Evolutionary conservation across 768 basidiomycete genomes (phyloP).

Genomic region (Coprinellus aureogranulatus): DNA sequence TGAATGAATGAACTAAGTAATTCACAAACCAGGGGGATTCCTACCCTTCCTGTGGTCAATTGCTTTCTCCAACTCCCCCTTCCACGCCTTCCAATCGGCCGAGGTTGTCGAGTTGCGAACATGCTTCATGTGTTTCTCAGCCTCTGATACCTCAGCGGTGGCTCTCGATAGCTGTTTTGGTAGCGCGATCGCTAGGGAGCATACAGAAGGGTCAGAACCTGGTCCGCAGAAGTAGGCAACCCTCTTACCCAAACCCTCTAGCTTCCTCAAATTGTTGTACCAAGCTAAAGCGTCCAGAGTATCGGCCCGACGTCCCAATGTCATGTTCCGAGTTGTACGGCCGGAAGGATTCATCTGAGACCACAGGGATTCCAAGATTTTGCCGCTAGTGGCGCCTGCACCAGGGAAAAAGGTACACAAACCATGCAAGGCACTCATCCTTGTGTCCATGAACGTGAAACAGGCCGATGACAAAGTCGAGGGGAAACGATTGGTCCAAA

Average conservation of each 20-base stretch:
- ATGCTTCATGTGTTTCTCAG: too few relatives aligned
- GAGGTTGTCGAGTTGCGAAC: too few relatives aligned
- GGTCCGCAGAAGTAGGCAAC: too few relatives aligned
- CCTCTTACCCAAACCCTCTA: background rate
- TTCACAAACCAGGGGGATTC: too few relatives aligned
- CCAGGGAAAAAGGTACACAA: background rate
- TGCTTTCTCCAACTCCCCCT: too few relatives aligned
- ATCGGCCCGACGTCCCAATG: conserved; percentile 12
- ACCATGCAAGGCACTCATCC: background rate
- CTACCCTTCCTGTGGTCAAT: too few relatives aligned
- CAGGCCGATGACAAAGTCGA: conserved; percentile 7
- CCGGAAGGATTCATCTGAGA: conserved; percentile 11
- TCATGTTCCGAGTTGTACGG: background rate
- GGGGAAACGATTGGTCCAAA: background rate
- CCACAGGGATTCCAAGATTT: conserved; percentile 21
- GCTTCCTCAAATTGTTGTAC: conserved; percentile 11
- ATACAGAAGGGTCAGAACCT: too few relatives aligned
- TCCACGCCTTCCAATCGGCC: too few relatives aligned
- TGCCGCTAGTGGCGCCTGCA: conserved; percentile 4
- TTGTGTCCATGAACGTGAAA: conserved; percentile 2
- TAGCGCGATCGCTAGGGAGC: too few relatives aligned
- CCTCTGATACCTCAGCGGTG: too few relatives aligned
- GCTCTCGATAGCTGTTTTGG: too few relatives aligned
- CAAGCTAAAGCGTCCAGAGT: conserved; percentile 17
- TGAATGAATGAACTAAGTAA: too few relatives aligned